Conservation (phyloP, 495 filamentous ascomycete genomes). For the Neurospora sp. region DNA sequence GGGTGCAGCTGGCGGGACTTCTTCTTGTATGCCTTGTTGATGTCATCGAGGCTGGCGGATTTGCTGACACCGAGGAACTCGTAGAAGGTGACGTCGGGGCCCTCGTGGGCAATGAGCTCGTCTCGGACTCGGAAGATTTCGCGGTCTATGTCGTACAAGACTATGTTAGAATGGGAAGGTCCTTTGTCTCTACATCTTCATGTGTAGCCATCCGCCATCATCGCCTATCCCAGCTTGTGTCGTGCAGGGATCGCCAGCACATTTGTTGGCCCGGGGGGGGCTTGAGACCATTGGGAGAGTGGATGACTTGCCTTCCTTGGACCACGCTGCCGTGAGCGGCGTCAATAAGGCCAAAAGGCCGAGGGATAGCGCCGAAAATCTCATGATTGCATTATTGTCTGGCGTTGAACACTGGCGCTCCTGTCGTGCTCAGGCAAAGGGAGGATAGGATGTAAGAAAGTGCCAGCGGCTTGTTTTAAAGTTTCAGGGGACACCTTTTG, state of each 20-base stretch:
- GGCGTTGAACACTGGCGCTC: not conserved
- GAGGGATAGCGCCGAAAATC: slow-evolving; percentile 38
- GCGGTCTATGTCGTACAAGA: slow-evolving; percentile 50
- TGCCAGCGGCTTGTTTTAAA: not conserved
- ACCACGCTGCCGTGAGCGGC: slow-evolving; percentile 61
- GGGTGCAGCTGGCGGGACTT: slow-evolving; percentile 75
- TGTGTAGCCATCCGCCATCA: not conserved
- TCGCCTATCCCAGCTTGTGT: not conserved
- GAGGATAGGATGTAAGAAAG: not conserved
- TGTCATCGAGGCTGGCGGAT: slow-evolving; percentile 71
- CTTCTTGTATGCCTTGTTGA: slow-evolving; percentile 89
- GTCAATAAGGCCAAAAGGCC: slow-evolving; percentile 48
- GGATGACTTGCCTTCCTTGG: slow-evolving; percentile 62
- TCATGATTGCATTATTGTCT: slow-evolving; percentile 37
- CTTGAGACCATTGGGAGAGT: not conserved
- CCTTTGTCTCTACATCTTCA: not conserved
- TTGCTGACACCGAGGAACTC: slow-evolving; percentile 70
- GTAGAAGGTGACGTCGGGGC: slow-evolving; percentile 82
- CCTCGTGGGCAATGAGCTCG: slow-evolving; percentile 70
- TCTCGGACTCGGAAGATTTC: slow-evolving; percentile 94
- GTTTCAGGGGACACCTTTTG: not conserved
- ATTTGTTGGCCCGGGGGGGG: not conserved
- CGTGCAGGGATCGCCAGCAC: not conserved
- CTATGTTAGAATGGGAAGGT: not conserved
- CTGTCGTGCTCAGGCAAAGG: not conserved